Percentiles rank a stretch among this genome's conserved stretches.
phyloP scores from a whole-genome alignment of 164 flowering plant species.

The Liquidambar formosana region DNA sequence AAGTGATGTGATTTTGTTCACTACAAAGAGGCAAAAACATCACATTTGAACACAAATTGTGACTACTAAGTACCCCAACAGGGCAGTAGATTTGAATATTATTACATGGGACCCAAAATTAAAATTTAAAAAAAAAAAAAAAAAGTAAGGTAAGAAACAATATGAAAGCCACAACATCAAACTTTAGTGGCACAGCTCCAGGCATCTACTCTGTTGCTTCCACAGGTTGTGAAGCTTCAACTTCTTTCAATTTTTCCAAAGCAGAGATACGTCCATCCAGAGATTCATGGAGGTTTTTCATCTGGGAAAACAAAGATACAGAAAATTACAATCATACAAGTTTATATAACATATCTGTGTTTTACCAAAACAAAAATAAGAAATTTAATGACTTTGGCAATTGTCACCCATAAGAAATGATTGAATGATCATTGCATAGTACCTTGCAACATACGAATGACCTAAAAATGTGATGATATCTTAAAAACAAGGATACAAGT shows the following conservation, averaged over 20 bases:
- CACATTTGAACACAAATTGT: neutral
- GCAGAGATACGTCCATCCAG: constrained; percentile 52
- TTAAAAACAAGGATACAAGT: too few species aligned
- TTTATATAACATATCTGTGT: too few species aligned
- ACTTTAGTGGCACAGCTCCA: neutral
- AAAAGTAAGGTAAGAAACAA: neutral
- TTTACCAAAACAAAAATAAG: too few species aligned
- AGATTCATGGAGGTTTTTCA: constrained; percentile 52
- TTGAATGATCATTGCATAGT: too few species aligned
- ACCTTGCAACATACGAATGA: too few species aligned
- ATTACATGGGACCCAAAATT: neutral
- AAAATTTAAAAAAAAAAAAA: neutral
- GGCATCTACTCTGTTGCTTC: constrained; percentile 46
- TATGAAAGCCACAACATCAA: neutral
- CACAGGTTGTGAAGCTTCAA: constrained; percentile 35
- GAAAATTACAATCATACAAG: neutral
- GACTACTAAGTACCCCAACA: neutral
- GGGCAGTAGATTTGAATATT: neutral
- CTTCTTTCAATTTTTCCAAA: constrained; percentile 54
- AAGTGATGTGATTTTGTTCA: neutral
- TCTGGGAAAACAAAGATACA: constrained; percentile 29
- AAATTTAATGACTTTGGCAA: too few species aligned
- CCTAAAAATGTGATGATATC: too few species aligned
- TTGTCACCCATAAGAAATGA: too few species aligned
- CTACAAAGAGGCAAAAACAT: neutral